Conservation (phyloP, 495 filamentous ascomycete species). For the Podospora tetraspora region DNA sequence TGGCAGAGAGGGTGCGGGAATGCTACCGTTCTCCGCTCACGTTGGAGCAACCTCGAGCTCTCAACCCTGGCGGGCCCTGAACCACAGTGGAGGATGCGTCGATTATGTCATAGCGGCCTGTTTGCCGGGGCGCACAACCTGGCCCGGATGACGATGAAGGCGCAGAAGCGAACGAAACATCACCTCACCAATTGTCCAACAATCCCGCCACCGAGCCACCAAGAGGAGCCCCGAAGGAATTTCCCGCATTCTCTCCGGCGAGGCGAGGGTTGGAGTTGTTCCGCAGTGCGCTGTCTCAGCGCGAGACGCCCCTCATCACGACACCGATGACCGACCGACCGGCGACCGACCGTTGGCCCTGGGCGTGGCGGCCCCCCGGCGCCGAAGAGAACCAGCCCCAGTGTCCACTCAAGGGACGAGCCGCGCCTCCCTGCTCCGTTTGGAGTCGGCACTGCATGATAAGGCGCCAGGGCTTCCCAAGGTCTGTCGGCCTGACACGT, state of each 20-base stretch:
- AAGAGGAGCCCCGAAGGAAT: neutral
- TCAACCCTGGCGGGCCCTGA: neutral
- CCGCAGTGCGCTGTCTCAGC: slow-evolving; percentile 8
- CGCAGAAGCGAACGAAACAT: neutral
- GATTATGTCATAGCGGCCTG: slow-evolving; percentile 12
- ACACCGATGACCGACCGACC: neutral
- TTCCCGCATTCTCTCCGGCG: neutral
- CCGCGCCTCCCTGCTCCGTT: neutral
- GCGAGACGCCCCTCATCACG: neutral
- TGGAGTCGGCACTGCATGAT: neutral
- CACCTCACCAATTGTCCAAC: neutral
- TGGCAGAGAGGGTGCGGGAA: neutral
- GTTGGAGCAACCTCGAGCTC: neutral
- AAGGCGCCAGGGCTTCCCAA: slow-evolving; percentile 4
- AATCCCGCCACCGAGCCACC: neutral
- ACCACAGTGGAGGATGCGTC: neutral
- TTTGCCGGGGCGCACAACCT: neutral
- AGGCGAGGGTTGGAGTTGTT: slow-evolving; percentile 1
- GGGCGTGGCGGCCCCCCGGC: neutral
- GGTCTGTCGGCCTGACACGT: slow-evolving; percentile 31
- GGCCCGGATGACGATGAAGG: slow-evolving; percentile 1
- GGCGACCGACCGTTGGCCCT: neutral
- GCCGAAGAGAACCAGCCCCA: neutral
- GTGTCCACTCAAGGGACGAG: neutral
- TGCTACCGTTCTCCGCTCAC: neutral